A percentile compares a stretch with the other conserved stretches of the same genome.
Evolutionary conservation across 2,329 filamentous ascomycete species (phyloP).

Genomic region (Bimuria novae-zelandiae): DNA sequence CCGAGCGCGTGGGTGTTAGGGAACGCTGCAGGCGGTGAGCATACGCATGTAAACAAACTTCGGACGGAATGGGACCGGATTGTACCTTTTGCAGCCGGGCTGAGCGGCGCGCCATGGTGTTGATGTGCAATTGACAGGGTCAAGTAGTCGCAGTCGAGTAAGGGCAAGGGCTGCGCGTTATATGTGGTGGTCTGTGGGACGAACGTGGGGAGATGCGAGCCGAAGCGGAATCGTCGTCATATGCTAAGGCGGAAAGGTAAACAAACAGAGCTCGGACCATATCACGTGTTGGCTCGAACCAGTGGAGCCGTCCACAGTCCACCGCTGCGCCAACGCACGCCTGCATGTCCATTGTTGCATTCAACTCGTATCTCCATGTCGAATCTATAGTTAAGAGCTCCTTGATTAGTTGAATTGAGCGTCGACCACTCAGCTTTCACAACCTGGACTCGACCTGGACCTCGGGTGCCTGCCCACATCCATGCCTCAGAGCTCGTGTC

Average conservation of each 20-base stretch:
- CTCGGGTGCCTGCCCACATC: no score
- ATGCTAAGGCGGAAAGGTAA: conserved; percentile 10
- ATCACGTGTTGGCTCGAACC: background rate
- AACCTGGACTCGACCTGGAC: no score
- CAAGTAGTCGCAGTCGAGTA: conserved; percentile 8
- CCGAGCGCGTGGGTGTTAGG: conserved; percentile 25
- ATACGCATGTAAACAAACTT: conserved; percentile 39
- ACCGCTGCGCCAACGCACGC: background rate
- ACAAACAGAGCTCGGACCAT: background rate
- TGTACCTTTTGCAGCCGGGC: conserved; percentile 45
- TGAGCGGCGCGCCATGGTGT: conserved; percentile 43
- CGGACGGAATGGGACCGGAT: conserved; percentile 2
- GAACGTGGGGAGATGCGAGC: conserved; percentile 18
- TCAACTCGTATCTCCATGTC: background rate
- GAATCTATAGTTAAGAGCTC: no score
- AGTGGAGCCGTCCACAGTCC: background rate
- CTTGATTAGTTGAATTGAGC: no score
- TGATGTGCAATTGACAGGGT: conserved; percentile 9
- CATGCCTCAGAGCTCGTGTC: no score
- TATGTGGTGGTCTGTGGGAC: conserved; percentile 29
- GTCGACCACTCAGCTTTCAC: no score
- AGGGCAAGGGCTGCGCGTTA: conserved; percentile 18
- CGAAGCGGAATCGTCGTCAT: conserved; percentile 7
- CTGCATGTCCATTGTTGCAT: no score
- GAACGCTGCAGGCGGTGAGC: conserved; percentile 29